These are phyloP conservation scores for Arabidopsis hybrid DNA, from an alignment of 441 rosid species.

Conservation along the genomic window DNA sequence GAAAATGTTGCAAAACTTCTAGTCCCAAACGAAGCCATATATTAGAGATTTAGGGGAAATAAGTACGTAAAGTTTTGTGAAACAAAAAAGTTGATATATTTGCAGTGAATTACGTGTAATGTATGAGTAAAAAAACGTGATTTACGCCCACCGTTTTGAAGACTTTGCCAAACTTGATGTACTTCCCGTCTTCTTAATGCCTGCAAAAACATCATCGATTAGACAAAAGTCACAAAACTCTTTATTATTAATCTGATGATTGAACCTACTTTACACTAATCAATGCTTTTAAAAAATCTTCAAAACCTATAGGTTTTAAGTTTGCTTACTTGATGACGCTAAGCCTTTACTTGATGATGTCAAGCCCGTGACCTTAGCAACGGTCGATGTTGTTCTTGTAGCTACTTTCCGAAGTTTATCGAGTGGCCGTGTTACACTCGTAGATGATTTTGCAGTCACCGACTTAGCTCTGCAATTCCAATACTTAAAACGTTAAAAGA, in stretches of 20 bases:
- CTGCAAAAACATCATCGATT: slow-evolving; percentile 45
- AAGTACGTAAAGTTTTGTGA: slow-evolving; percentile 20
- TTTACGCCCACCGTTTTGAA: slow-evolving; percentile 56
- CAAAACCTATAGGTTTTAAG: not conserved
- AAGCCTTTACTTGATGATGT: slow-evolving; percentile 56
- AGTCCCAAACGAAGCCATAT: slow-evolving; percentile 20
- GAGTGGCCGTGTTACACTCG: slow-evolving; percentile 39
- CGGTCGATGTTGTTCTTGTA: slow-evolving; percentile 41
- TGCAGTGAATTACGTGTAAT: slow-evolving; percentile 38
- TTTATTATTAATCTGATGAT: too few relatives aligned
- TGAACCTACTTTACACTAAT: not conserved
- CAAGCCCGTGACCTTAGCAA: slow-evolving; percentile 45
- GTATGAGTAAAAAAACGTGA: slow-evolving; percentile 7
- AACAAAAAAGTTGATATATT: slow-evolving; percentile 2
- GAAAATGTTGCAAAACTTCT: slow-evolving; percentile 8
- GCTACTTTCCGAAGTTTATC: slow-evolving; percentile 49
- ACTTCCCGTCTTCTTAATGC: slow-evolving; percentile 48
- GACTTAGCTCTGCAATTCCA: slow-evolving; percentile 50
- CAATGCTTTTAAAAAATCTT: not conserved
- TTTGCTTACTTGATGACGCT: slow-evolving; percentile 55
- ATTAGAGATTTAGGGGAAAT: not conserved
- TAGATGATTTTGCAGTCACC: slow-evolving; percentile 33
- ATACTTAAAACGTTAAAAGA: not conserved
- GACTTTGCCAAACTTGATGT: slow-evolving; percentile 51
- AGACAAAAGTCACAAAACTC: not conserved